Percentiles rank a stretch among this genome's conserved stretches.
phyloP scores from a whole-genome alignment of 1,284 basidiomycete genomes.

The Ustilago esculenta region DNA sequence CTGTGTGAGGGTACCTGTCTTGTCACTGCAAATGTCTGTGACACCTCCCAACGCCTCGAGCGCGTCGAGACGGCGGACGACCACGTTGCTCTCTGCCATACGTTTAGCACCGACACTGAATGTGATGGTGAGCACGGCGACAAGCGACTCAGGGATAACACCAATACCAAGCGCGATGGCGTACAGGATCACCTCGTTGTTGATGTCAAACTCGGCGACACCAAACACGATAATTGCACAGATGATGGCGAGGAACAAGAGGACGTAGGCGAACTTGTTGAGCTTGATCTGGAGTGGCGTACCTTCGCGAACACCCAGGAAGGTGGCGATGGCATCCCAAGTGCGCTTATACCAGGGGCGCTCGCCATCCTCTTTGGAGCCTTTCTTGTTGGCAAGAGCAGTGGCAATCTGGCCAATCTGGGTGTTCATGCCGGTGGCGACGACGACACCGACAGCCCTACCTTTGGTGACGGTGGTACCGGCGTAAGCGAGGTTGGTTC shows the following conservation, averaged over 20 bases:
- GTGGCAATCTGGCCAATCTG: conserved; percentile 62
- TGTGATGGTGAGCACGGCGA: conserved; percentile 67
- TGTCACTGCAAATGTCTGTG: conserved; percentile 57
- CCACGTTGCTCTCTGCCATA: conserved; percentile 60
- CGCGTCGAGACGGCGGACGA: conserved; percentile 60
- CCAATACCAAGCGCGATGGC: conserved; percentile 62
- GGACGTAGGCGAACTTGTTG: conserved; percentile 74
- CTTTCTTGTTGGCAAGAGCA: conserved; percentile 46
- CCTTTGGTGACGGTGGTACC: conserved; percentile 62
- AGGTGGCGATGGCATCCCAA: conserved; percentile 53
- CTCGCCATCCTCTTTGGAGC: conserved; percentile 16
- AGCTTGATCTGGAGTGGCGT: conserved; percentile 76
- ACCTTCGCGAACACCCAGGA: conserved; percentile 70
- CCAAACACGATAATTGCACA: conserved; percentile 71
- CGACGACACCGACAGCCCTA: conserved; percentile 54
- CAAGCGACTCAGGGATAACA: conserved; percentile 67
- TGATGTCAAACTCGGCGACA: conserved; percentile 68
- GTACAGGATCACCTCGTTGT: conserved; percentile 71
- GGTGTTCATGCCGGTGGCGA: conserved; percentile 56
- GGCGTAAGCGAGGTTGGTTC: conserved; percentile 56
- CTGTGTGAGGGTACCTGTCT: conserved; percentile 63
- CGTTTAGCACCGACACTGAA: conserved; percentile 62
- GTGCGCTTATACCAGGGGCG: conserved; percentile 40
- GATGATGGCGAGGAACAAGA: conserved; percentile 72
- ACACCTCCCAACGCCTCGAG: conserved; percentile 61